phyloP scores from a whole-genome alignment of 768 basidiomycete species.

The Russula virescens region DNA sequence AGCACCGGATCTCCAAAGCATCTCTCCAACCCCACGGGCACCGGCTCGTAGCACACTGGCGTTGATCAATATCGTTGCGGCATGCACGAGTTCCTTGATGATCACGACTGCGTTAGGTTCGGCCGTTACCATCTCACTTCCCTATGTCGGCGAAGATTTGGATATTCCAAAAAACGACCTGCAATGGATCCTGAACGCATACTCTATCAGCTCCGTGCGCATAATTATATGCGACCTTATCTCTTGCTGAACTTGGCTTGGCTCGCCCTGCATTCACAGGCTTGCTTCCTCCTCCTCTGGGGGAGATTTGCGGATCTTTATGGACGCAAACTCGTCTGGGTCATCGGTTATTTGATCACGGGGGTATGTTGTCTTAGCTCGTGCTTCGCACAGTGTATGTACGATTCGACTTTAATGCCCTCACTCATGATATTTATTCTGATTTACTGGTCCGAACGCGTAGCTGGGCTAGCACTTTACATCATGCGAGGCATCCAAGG shows the following conservation, averaged over 20 bases:
- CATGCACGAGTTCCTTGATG: conserved; percentile 31
- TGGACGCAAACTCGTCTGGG: conserved; percentile 65
- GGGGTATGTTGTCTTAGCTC: conserved; percentile 55
- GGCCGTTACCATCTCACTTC: conserved; percentile 29
- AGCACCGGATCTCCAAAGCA: background rate
- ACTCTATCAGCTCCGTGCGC: conserved; percentile 58
- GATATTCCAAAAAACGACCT: conserved; percentile 45
- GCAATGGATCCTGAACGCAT: conserved; percentile 66
- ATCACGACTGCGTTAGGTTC: conserved; percentile 28
- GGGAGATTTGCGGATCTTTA: conserved; percentile 79
- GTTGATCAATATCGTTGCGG: conserved; percentile 26
- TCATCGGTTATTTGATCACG: conserved; percentile 51
- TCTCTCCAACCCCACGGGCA: background rate
- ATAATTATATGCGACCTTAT: background rate
- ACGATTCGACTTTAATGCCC: background rate
- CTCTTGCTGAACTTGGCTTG: background rate
- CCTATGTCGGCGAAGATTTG: conserved; percentile 36
- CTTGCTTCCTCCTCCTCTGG: conserved; percentile 69
- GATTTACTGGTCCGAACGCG: background rate
- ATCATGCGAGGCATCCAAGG: conserved; percentile 77
- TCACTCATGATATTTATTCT: background rate
- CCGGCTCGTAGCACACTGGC: conserved; percentile 3
- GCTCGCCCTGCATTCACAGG: conserved; percentile 37
- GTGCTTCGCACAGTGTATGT: conserved; percentile 53
- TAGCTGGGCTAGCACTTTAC: conserved; percentile 56